phyloP scores from a whole-genome alignment of 129 eudicot genomes.

The Kitagawia praeruptora region DNA sequence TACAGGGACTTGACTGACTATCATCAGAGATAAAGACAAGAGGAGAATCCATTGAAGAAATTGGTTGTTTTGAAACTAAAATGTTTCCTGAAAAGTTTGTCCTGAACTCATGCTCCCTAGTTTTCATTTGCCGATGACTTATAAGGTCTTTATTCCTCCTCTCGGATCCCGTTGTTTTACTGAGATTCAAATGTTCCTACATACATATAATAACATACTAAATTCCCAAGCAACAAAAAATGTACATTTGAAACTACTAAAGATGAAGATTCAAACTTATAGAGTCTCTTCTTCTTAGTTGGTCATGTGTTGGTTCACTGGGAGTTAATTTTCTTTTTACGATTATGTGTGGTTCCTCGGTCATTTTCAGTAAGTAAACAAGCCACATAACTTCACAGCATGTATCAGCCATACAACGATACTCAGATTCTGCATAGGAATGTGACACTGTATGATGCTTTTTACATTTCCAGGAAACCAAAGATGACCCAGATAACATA shows the following conservation, averaged over 20 bases:
- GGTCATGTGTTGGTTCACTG: conserved; percentile 9
- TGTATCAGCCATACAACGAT: no score
- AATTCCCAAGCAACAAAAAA: not conserved
- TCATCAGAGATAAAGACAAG: no score
- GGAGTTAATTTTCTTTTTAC: not conserved
- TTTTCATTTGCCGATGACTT: conserved; percentile 19
- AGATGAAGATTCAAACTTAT: conserved; percentile 12
- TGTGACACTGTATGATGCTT: no score
- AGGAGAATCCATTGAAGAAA: no score
- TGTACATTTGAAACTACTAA: not conserved
- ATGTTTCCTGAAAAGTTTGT: conserved; percentile 1
- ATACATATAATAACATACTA: not conserved
- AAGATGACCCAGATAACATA: no score
- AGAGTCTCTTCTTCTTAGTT: not conserved
- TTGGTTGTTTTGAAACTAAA: conserved; percentile 18
- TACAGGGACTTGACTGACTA: no score
- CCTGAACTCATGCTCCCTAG: conserved; percentile 6
- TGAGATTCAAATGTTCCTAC: conserved; percentile 19
- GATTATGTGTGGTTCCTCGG: conserved; percentile 20
- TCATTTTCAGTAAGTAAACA: no score
- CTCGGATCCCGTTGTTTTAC: conserved; percentile 9
- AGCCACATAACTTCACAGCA: no score
- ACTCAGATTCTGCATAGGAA: no score
- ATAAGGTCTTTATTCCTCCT: conserved; percentile 16
- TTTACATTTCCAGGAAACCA: no score